Percentiles rank a stretch among this genome's conserved stretches.
Conservation (phyloP, 2,329 filamentous ascomycete species). For the Rutstroemia sp. region DNA sequence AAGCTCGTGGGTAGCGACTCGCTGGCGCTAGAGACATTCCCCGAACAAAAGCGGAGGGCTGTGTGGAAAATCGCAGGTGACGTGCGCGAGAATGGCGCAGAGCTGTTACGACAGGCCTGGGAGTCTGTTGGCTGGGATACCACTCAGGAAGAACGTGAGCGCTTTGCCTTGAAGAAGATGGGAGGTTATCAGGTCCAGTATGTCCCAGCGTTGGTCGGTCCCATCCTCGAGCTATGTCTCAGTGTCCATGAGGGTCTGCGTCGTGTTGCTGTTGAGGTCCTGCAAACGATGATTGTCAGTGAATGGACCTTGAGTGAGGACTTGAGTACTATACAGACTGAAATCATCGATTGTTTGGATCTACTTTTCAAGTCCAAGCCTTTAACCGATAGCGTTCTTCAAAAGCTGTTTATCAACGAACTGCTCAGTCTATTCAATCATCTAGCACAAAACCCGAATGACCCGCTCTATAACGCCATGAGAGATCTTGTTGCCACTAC, state of each 20-base stretch:
- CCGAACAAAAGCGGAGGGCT: constrained; percentile 89
- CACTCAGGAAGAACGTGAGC: constrained; percentile 65
- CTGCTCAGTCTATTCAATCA: constrained; percentile 73
- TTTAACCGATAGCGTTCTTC: constrained; percentile 78
- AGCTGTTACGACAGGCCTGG: constrained; percentile 79
- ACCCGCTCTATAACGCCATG: constrained; percentile 68
- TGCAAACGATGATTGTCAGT: constrained; percentile 97
- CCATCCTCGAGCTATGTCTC: constrained; percentile 87
- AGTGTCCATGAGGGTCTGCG: constrained; percentile 91
- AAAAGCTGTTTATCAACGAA: constrained; percentile 88
- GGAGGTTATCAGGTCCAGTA: constrained; percentile 98
- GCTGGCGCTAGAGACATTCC: constrained; percentile 88
- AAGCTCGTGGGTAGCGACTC: constrained; percentile 84
- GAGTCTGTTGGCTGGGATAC: constrained; percentile 97
- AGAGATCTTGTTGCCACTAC: constrained; percentile 75
- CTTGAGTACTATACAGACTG: constrained; percentile 82
- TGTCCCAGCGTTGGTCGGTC: constrained; percentile 82
- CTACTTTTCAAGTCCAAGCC: constrained; percentile 82
- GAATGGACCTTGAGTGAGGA: constrained; percentile 97
- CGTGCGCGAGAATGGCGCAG: constrained; percentile 84
- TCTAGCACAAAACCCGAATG: constrained; percentile 57
- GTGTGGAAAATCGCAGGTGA: constrained; percentile 99
- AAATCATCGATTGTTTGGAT: constrained; percentile 93
- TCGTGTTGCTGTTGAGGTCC: constrained; percentile 81
- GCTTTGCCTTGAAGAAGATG: constrained; percentile 75